Evolutionary conservation across 805 yeast species (phyloP).

Genomic region (Grigorovia transvaalensis): DNA sequence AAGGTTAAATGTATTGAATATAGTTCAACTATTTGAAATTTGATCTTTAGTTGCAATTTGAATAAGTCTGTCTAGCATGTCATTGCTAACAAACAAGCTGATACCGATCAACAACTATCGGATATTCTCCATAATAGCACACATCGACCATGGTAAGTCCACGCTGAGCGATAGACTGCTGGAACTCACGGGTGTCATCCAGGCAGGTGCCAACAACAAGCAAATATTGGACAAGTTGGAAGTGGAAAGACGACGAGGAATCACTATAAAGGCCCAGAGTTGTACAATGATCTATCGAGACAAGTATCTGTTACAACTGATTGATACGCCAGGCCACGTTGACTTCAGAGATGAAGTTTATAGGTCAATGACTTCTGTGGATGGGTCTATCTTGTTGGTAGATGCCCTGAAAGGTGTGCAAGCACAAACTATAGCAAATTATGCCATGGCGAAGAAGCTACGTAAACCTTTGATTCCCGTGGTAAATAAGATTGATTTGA

Average conservation of each 20-base stretch:
- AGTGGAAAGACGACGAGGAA: constrained; percentile 93
- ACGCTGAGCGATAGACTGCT: constrained; percentile 81
- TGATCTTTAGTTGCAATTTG: not conserved
- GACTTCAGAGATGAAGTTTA: constrained; percentile 86
- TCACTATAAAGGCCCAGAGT: constrained; percentile 94
- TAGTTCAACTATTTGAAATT: no score
- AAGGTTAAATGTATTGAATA: no score
- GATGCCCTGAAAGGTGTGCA: constrained; percentile 97
- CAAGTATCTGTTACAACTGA: constrained; percentile 79
- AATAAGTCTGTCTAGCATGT: not conserved
- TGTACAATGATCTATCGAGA: constrained; percentile 81
- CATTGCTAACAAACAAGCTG: not conserved
- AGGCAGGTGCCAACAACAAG: constrained; percentile 47
- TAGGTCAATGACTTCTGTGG: constrained; percentile 90
- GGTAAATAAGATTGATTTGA: constrained; percentile 84
- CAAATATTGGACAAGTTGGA: constrained; percentile 87
- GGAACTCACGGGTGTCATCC: constrained; percentile 84
- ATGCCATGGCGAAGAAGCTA: constrained; percentile 79
- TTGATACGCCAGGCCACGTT: constrained; percentile 97
- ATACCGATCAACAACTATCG: constrained; percentile 79
- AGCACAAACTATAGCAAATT: constrained; percentile 98
- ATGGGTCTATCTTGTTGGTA: constrained; percentile 80
- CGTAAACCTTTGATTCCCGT: constrained; percentile 76
- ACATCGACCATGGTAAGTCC: constrained; percentile 83
- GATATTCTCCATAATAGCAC: constrained; percentile 92